Base-by-base conservation (phyloP, 2,329 filamentous ascomycete species). In the Ophiostoma australiae region DNA sequence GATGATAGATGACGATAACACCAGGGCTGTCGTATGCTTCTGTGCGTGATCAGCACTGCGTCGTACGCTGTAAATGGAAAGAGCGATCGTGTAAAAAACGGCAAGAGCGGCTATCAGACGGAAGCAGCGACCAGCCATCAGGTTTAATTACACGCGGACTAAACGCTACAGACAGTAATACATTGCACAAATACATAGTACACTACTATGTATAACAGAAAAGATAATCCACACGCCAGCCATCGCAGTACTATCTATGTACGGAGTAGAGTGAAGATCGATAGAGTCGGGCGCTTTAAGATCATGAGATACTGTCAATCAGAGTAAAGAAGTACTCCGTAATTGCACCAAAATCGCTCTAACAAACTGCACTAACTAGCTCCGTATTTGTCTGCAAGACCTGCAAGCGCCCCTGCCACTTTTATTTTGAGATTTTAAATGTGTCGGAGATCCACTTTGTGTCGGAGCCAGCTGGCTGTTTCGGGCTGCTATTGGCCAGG, bases 401-500 rank as follows among this genome's bases (percentile, higher is more conserved):
- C 23, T 58, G 8, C 52, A 58, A 58, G 52, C 13, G 23, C 52
- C 52, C 52, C 52, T 58, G 52, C 52, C 52, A 58, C 23, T 58
- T 58, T 58, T 58, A 58, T 58, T 58, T 27, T 58, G 8, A 17
- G 17, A 58, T 58, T 58, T 27, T 58, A 31, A 8, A 58, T 58
- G 52, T 5, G 52, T 27, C 10, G 8, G 23, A 15, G 52, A 7
- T 58, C 52, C 52, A 58, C 23, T 31, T 58, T 58, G 52, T 58
- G 52, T 58, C 52, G 52, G 52, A 23, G 52, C n/a, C 52, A 58
- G n/a, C 23, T 58, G 52, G 52, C 52, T 58, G 52, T 58, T 58
- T 58, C 52, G n/a, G 52, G 52, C n/a, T 27, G 31, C 23, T 23
- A 58, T 58, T 58, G 52, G 52, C n/a, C 52, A 58, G 23, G 52